A percentile compares a stretch with the other conserved stretches of the same genome.
Evolutionary conservation across 352 stramenopile species (phyloP).

Genomic region (Pythium dissimile): DNA sequence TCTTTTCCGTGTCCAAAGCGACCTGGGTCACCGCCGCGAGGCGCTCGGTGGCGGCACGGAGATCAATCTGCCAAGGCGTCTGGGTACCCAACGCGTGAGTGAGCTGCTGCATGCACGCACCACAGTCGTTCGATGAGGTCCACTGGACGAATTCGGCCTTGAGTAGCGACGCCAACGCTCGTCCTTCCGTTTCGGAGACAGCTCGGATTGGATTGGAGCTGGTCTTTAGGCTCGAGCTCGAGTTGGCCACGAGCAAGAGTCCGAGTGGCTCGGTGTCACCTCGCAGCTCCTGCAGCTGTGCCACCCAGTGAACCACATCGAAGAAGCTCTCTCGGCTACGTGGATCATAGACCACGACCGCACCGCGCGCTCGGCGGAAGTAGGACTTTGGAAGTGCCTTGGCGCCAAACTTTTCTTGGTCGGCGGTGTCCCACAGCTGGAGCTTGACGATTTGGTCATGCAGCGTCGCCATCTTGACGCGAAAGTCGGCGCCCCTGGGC

Average conservation of each 20-base stretch:
- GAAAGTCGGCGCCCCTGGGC: slow-evolving; percentile 23
- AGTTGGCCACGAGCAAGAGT: slow-evolving; percentile 34
- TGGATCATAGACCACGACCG: slow-evolving; percentile 45
- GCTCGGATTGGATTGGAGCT: no score
- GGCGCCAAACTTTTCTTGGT: slow-evolving; percentile 40
- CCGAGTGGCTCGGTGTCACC: slow-evolving; percentile 19
- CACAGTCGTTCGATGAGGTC: neutral
- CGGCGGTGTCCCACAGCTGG: slow-evolving; percentile 52
- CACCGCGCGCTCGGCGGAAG: slow-evolving; percentile 38
- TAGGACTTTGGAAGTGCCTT: slow-evolving; percentile 33
- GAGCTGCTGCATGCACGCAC: neutral
- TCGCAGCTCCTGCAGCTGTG: slow-evolving; percentile 22
- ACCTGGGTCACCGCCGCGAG: neutral
- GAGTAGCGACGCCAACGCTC: slow-evolving; percentile 3
- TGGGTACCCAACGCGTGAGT: neutral
- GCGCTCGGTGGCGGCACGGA: neutral
- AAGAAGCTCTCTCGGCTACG: slow-evolving; percentile 32
- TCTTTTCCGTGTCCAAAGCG: no score
- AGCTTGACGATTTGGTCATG: slow-evolving; percentile 37
- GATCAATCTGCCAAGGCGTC: neutral
- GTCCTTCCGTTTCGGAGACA: neutral
- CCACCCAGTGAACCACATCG: slow-evolving; percentile 28
- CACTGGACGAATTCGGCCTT: neutral
- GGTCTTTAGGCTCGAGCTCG: neutral
- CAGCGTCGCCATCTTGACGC: slow-evolving; percentile 31